Evolutionary conservation across 2,329 filamentous ascomycete species (phyloP), one percentile per base, ranked within the genome.

Genomic region (Ascochyta koolunga): DNA sequence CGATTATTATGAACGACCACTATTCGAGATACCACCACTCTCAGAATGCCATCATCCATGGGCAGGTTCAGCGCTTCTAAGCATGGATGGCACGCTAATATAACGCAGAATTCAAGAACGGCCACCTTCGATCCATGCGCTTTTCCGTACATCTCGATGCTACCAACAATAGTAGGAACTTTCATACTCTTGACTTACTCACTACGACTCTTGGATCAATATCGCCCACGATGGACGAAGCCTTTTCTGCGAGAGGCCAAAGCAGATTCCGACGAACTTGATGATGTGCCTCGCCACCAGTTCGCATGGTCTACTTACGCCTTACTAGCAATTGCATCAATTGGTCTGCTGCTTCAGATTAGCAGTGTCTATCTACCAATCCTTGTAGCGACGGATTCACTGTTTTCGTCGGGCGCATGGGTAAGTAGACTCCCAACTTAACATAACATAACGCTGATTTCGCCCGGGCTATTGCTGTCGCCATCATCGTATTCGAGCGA

Each of bases 161-260:
- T 78, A 18, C 77, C 77, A 35, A 70, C 71, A 8, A 48, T 74
- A 5, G 39, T 78, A 15, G 74, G 68, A 35, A 69, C 62, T 22
- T 31, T 76, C 16, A 58, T 79, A n/a, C 56, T 78, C 2, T 42
- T 78, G n/a, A 60, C 59, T 7, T 74, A 77, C 54, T 59, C 68
- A 5, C 32, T 78, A 16, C 58, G 67, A 24, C 44, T 75, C 3
- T 54, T 75, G 3, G 55, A 65, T n/a, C 49, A 58, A 5, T 72
- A 70, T 63, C 71, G 75, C 36, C 79, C 83, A 29, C 69, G 62
- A 71, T 86, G 84, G 83, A 77, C 76, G 18, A 74, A 65, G 41
- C 75, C 81, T 4, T 86, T 86, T 55, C 70, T 86, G 10, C 53
- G 57, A 38, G 71, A 75, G 56, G 49, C 58, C 10, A 68, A 70